Evolutionary conservation across 106 monocot species (phyloP).

Genomic region (Platanthera zijinensis): DNA sequence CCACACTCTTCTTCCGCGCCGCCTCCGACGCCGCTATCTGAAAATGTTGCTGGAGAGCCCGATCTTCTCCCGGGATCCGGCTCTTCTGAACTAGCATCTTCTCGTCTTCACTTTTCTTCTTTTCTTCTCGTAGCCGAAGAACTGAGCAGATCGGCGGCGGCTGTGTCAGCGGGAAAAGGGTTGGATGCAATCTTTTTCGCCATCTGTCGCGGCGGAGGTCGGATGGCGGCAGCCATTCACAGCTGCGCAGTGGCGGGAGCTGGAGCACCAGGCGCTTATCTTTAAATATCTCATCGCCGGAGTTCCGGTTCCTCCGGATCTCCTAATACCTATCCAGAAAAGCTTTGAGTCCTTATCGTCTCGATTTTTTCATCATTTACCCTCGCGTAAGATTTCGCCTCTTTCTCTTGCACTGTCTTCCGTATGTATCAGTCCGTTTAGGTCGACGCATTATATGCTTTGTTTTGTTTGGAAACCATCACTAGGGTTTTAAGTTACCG

Average conservation of each 20-base stretch:
- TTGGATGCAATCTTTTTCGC: neutral
- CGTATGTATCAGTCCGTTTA: neutral
- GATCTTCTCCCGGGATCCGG: neutral
- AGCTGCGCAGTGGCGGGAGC: constrained; percentile 70
- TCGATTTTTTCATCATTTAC: constrained; percentile 14
- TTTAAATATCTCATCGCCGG: constrained; percentile 72
- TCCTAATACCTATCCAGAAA: constrained; percentile 43
- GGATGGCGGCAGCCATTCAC: constrained; percentile 50
- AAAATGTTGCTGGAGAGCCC: neutral
- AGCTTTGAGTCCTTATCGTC: constrained; percentile 33
- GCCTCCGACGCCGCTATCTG: neutral
- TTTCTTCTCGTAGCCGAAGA: neutral
- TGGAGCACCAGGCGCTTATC: constrained; percentile 78
- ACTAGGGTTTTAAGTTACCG: neutral
- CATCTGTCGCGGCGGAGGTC: neutral
- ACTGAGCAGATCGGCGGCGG: neutral
- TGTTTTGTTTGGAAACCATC: neutral
- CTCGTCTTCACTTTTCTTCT: neutral
- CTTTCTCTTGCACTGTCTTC: constrained; percentile 11
- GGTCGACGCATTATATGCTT: neutral
- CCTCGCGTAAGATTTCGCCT: constrained; percentile 11
- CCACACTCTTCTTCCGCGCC: neutral
- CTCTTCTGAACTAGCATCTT: neutral
- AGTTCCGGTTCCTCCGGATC: constrained; percentile 61
- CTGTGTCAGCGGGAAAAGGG: neutral